Evolutionary conservation across 75 land plant species (phyloP).

Genomic region (Selaginella moellendorffii): DNA sequence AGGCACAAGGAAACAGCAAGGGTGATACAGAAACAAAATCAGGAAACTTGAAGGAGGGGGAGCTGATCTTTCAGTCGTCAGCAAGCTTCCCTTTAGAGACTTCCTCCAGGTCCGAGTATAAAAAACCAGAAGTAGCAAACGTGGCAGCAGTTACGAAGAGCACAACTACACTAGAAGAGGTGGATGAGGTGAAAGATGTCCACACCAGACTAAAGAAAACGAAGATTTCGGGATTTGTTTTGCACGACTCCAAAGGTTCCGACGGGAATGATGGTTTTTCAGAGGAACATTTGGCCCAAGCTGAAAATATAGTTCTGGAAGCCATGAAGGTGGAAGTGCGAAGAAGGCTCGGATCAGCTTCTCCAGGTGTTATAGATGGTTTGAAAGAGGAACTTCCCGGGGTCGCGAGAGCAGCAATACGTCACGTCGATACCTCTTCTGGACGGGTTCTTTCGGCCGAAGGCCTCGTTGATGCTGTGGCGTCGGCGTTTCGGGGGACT

Average conservation of each 20-base stretch:
- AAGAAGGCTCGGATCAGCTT: conserved; percentile 36
- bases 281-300: conserved; percentile 11
- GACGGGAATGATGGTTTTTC: background rate
- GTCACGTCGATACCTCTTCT: conserved; percentile 8
- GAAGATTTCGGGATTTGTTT: background rate
- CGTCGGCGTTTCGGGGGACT: conserved; percentile 35
- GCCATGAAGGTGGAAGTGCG: conserved; percentile 57
- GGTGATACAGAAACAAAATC: background rate
- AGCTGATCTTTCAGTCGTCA: too few relatives aligned
- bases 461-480: conserved; percentile 26
- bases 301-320: conserved; percentile 33
- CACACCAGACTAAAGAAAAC: background rate
- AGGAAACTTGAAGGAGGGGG: background rate
- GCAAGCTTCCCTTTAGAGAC: too few relatives aligned
- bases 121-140: background rate
- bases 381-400: conserved; percentile 47
- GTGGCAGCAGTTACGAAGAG: too few relatives aligned
- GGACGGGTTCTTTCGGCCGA: conserved; percentile 30
- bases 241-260: background rate
- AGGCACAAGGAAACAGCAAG: background rate
- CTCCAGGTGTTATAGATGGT: conserved; percentile 23
- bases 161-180: too few relatives aligned
- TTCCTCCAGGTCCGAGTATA: background rate
- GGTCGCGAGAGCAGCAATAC: conserved; percentile 44
- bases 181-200: background rate